Percentiles rank a stretch among this genome's conserved stretches.
Conservation (phyloP, 129 eudicot genomes). For the Lactuca saligna region DNA sequence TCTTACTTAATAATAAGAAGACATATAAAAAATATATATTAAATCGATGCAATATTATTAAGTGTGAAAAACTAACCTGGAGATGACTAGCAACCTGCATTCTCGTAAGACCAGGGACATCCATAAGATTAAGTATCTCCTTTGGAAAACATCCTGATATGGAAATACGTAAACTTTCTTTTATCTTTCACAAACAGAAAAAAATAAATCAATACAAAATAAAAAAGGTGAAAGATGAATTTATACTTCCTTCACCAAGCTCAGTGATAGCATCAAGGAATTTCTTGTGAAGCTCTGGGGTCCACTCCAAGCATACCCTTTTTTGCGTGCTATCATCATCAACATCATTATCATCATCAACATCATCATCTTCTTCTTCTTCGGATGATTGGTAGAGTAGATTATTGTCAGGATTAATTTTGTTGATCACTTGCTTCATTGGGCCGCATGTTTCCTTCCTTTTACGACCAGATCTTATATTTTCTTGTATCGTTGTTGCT, state of each 20-base stretch:
- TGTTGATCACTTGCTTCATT: background rate
- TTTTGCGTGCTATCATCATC: constrained; percentile 13
- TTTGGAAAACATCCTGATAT: constrained; percentile 39
- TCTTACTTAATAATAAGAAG: background rate
- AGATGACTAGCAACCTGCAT: constrained; percentile 51
- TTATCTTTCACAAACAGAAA: background rate
- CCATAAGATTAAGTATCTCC: constrained; percentile 39
- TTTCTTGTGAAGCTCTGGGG: constrained; percentile 44
- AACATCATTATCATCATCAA: background rate
- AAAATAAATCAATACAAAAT: background rate
- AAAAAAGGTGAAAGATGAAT: constrained; percentile 9
- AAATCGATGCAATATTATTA: too few species aligned
- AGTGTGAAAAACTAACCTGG: constrained; percentile 28
- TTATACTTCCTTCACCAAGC: constrained; percentile 52
- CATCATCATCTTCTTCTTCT: constrained; percentile 3
- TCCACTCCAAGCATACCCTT: constrained; percentile 43
- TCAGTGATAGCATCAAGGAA: constrained; percentile 37
- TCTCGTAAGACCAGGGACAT: constrained; percentile 46
- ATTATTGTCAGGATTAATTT: background rate
- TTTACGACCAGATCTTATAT: background rate
- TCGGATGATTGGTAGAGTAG: background rate
- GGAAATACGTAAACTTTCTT: background rate
- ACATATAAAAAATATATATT: background rate
- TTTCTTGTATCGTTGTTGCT: background rate
- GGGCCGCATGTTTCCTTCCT: background rate